These are phyloP conservation scores for Phytophthora crassamura DNA, from an alignment of 352 stramenopile species.

Conservation along the genomic window DNA sequence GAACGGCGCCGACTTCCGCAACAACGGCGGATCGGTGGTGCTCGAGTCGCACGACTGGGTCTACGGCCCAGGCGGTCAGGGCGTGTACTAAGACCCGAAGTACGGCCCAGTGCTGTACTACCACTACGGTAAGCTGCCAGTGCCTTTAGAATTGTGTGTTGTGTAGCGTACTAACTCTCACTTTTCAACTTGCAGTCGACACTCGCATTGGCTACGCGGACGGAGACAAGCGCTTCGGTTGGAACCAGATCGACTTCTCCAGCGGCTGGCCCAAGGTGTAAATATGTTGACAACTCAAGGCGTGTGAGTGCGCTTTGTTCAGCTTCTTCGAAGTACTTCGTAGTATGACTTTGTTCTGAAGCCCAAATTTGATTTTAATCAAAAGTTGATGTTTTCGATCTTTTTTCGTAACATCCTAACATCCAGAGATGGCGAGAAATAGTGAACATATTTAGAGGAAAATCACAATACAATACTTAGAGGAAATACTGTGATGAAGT, in stretches of 20 bases:
- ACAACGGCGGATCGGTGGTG: slow-evolving; percentile 49
- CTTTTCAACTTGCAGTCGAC: slow-evolving; percentile 40
- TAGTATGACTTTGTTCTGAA: too few relatives aligned
- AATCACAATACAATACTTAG: too few relatives aligned
- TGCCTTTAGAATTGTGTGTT: background rate
- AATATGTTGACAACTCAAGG: too few relatives aligned
- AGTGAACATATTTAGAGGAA: too few relatives aligned
- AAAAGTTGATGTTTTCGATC: too few relatives aligned
- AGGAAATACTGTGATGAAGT: too few relatives aligned
- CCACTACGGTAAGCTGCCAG: slow-evolving; percentile 52
- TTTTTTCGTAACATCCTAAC: too few relatives aligned
- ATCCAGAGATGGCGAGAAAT: too few relatives aligned
- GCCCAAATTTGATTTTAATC: too few relatives aligned
- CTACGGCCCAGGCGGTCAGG: slow-evolving; percentile 55
- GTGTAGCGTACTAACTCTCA: slow-evolving; percentile 1
- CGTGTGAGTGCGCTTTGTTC: too few relatives aligned
- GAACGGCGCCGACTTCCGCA: slow-evolving; percentile 37
- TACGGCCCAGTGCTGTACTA: slow-evolving; percentile 59
- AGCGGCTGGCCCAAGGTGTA: slow-evolving; percentile 60
- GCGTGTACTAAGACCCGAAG: slow-evolving; percentile 52
- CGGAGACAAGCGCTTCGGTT: slow-evolving; percentile 60
- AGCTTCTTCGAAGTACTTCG: too few relatives aligned
- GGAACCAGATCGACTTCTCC: slow-evolving; percentile 60
- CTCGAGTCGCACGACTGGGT: slow-evolving; percentile 51
- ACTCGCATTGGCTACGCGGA: slow-evolving; percentile 53